Evolutionary conservation across 257 asterid genomes (phyloP).

Genomic region (Coffea canephora): DNA sequence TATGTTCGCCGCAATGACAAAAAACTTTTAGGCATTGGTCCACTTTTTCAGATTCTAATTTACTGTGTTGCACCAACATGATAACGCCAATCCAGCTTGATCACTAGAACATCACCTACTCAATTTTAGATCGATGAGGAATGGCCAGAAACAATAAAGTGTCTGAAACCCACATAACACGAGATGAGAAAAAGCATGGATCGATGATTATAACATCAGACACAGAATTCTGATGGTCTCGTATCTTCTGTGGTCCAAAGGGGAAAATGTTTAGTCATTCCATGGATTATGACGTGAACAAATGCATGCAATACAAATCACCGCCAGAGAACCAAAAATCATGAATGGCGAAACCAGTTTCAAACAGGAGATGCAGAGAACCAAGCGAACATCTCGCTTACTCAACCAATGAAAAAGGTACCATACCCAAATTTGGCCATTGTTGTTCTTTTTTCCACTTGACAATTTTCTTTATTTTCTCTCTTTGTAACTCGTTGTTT

Average conservation of each 20-base stretch:
- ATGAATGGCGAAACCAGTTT: neutral
- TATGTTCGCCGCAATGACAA: conserved; percentile 18
- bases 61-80: neutral
- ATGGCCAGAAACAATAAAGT: neutral
- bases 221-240: neutral
- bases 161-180: conserved; percentile 5
- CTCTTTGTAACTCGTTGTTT: no score
- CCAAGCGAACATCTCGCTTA: neutral
- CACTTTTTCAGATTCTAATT: conserved; percentile 10
- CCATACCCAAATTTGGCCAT: neutral
- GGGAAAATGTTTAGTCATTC: conserved; percentile 12
- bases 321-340: neutral
- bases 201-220: neutral
- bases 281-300: conserved; percentile 9
- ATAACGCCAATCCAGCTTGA: neutral
- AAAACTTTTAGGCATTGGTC: conserved; percentile 10
- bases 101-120: neutral
- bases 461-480: neutral
- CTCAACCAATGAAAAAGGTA: neutral
- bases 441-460: neutral
- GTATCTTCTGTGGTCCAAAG: conserved; percentile 20
- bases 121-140: conserved; percentile 1
- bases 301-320: neutral
- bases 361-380: neutral
- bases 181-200: conserved; percentile 3